phyloP scores from a whole-genome alignment of 495 filamentous ascomycete genomes.

The Hypoxylon trugodes region DNA sequence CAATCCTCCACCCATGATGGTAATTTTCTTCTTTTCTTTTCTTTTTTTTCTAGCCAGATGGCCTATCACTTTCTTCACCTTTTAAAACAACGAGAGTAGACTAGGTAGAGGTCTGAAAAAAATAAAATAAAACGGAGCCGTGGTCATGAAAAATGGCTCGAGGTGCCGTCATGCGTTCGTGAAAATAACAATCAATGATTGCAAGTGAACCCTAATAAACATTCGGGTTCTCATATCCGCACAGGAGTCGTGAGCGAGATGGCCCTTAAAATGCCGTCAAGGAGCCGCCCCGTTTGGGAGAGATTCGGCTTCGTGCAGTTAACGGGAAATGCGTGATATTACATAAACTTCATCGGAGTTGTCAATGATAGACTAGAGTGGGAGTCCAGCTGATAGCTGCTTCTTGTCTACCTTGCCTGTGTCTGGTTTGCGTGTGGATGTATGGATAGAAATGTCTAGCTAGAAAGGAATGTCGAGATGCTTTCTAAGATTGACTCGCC shows the following conservation, averaged over 20 bases:
- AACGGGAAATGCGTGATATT: slow-evolving; percentile 34
- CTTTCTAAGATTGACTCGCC: slow-evolving; percentile 30
- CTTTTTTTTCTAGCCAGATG: slow-evolving; percentile 31
- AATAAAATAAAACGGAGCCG: slow-evolving; percentile 30
- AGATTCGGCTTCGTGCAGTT: slow-evolving; percentile 17
- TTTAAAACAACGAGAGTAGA: slow-evolving; percentile 31
- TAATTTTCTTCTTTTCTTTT: background rate
- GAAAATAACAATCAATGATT: slow-evolving; percentile 41
- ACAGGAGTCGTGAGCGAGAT: slow-evolving; percentile 29
- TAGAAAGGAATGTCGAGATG: background rate
- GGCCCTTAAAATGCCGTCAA: slow-evolving; percentile 21
- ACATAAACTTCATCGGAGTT: slow-evolving; percentile 33
- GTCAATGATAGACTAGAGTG: slow-evolving; percentile 4
- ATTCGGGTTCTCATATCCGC: slow-evolving; percentile 35
- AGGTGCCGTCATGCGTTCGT: slow-evolving; percentile 51
- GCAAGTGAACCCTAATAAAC: slow-evolving; percentile 24
- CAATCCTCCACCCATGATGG: slow-evolving; percentile 23
- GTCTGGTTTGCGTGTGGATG: background rate
- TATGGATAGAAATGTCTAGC: background rate
- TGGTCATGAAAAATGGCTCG: slow-evolving; percentile 39
- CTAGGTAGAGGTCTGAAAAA: slow-evolving; percentile 19
- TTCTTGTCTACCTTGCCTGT: background rate
- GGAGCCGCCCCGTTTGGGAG: slow-evolving; percentile 16
- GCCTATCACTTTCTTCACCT: slow-evolving; percentile 28
- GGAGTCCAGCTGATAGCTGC: background rate